Base-by-base conservation (phyloP, 2,329 filamentous ascomycete species). In the Trichoderma sp. region DNA sequence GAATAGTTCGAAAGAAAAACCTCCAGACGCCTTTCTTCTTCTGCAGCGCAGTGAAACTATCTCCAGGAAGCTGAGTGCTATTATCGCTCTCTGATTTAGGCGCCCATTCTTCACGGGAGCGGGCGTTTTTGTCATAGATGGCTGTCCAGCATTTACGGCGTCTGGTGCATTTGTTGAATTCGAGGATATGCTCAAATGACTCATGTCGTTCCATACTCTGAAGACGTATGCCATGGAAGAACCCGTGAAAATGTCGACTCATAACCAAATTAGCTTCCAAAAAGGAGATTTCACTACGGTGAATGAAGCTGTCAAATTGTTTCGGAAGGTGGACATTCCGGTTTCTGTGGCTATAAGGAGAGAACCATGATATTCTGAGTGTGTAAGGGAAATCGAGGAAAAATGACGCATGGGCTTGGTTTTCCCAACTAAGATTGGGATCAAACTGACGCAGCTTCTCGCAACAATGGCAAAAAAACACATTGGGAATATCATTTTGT, bases 181-280 rank as follows among this genome's bases (percentile, higher is more conserved):
- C 14, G 11, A 64, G 5, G 27, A 53, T 8, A 14, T 8, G 6
- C 21, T 64, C 61, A 29, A 29, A 64, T 24, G 49, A 33, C 21
- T 37, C 31, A 19, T 27, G 29, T 43, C 21, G 29, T 64, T 55
- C 47, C 4, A 64, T 16, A 14, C 7, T 27, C 7, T 37, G 14
- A 4, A 55, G 47, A 37, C 33, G 19, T n/a, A 37, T 37, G 14
- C 61, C 49, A 14, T 40, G 47, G 3, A 49, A 55, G 47, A 19
- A 5, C 1, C 61, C 61, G 11, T 64, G 10, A n/a, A 63, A 37
- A 27, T 63, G 21, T 7, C 60, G 31, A 27, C 5, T 27, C 47
- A 63, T 63, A 14, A 40, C n/a, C 31, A 55, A 10, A 19, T 63
- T 24, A 2, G n/a, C 60, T 63, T 63, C 47, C 60, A 55, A 55